Percentiles rank a stretch among this genome's conserved stretches.
Conservation (phyloP, 768 basidiomycete genomes). For the Lentinula edodes region DNA sequence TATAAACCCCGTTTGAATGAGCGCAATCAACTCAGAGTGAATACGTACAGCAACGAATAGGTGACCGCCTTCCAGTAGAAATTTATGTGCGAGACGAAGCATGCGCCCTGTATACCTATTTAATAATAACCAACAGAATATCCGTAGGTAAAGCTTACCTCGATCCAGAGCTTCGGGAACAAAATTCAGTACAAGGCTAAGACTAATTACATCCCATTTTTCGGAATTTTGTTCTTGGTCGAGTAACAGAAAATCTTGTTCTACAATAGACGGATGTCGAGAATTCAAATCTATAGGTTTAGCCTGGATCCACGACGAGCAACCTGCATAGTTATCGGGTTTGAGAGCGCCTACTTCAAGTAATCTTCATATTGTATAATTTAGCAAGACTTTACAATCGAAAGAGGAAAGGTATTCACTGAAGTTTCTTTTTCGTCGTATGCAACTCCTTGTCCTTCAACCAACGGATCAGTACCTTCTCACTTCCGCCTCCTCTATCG, state of each 20-base stretch:
- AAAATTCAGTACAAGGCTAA: slow-evolving; percentile 89
- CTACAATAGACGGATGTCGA: slow-evolving; percentile 72
- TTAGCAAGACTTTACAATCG: background rate
- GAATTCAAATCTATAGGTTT: slow-evolving; percentile 82
- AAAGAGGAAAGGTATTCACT: slow-evolving; percentile 24
- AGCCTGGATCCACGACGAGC: slow-evolving; percentile 64
- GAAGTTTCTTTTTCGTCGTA: slow-evolving; percentile 24
- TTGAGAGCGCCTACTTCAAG: slow-evolving; percentile 87
- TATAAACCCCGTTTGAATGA: slow-evolving; percentile 19
- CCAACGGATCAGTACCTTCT: slow-evolving; percentile 75
- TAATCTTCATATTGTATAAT: slow-evolving; percentile 38
- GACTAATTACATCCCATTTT: slow-evolving; percentile 76
- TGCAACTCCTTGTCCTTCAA: slow-evolving; percentile 46
- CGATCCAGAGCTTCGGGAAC: slow-evolving; percentile 69
- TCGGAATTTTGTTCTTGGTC: slow-evolving; percentile 41
- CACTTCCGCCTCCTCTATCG: slow-evolving; percentile 85
- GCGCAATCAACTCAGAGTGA: background rate
- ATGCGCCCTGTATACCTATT: slow-evolving; percentile 50
- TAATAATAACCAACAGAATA: background rate
- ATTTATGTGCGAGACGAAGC: slow-evolving; percentile 53
- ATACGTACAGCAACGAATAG: slow-evolving; percentile 66
- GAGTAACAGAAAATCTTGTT: slow-evolving; percentile 81
- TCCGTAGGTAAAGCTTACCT: slow-evolving; percentile 40
- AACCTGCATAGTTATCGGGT: slow-evolving; percentile 72
- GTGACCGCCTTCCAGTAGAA: slow-evolving; percentile 50